Conservation (phyloP, 164 flowering plant genomes). For the Tetracentron sinense region DNA sequence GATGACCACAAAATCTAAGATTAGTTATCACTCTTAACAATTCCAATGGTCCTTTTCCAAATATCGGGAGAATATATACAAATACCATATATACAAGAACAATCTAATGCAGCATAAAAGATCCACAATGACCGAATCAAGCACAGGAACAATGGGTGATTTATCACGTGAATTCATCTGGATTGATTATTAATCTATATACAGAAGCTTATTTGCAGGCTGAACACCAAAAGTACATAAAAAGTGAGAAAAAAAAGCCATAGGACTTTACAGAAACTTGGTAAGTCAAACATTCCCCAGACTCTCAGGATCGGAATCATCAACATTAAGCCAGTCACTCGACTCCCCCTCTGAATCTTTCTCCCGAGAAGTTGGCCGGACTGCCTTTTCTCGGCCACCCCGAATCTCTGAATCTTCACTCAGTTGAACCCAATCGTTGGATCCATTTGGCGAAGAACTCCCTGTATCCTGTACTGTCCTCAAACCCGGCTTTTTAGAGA, state of each 20-base stretch:
- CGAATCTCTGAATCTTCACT: constrained; percentile 23
- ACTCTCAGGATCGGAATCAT: constrained; percentile 45
- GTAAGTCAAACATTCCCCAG: constrained; percentile 13
- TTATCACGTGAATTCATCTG: background rate
- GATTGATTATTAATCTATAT: constrained; percentile 3
- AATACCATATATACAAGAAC: too few species aligned
- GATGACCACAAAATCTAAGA: too few species aligned
- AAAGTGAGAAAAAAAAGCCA: background rate
- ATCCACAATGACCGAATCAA: too few species aligned
- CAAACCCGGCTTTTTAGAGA: constrained; percentile 16
- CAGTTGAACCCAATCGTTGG: constrained; percentile 52
- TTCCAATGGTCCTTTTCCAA: too few species aligned
- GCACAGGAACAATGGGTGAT: too few species aligned
- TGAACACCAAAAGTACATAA: background rate
- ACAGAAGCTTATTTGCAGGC: background rate
- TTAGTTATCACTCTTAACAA: too few species aligned
- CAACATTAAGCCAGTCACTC: constrained; percentile 55
- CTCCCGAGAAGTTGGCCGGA: constrained; percentile 22
- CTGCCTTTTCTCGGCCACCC: constrained; percentile 21
- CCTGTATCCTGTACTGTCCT: constrained; percentile 10
- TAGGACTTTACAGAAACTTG: constrained; percentile 27
- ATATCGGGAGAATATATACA: too few species aligned
- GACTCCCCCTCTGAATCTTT: constrained; percentile 55
- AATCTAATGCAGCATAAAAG: too few species aligned
- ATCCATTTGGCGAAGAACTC: constrained; percentile 29